A percentile compares a stretch with the other conserved stretches of the same genome.
Evolutionary conservation across 768 basidiomycete genomes (phyloP).

Genomic region (Russula compacta): DNA sequence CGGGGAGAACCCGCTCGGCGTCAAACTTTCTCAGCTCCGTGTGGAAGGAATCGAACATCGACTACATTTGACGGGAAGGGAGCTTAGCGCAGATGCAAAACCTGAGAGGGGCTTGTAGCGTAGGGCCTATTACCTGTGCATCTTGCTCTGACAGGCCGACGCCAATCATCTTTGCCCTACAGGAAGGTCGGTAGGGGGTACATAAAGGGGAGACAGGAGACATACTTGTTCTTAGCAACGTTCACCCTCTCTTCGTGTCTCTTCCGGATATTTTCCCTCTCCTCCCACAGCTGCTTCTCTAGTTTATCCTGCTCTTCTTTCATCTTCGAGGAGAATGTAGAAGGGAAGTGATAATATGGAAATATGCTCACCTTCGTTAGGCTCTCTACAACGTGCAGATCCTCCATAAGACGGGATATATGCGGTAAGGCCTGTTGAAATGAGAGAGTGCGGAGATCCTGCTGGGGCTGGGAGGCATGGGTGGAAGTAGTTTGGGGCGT

Average conservation of each 20-base stretch:
- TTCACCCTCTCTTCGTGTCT: conserved; percentile 68
- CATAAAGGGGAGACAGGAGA: conserved; percentile 3
- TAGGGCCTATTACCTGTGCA: conserved; percentile 36
- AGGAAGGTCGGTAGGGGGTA: neutral
- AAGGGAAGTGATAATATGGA: neutral
- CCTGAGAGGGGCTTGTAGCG: conserved; percentile 20
- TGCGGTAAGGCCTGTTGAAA: conserved; percentile 66
- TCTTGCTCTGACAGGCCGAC: conserved; percentile 59
- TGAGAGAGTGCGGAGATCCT: conserved; percentile 40
- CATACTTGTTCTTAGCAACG: conserved; percentile 57
- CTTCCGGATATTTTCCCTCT: conserved; percentile 49
- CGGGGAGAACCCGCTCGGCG: conserved; percentile 52
- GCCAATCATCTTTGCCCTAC: conserved; percentile 61
- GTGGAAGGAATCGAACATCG: conserved; percentile 52
- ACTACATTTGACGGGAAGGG: conserved; percentile 33
- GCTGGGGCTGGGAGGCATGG: neutral
- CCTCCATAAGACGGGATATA: conserved; percentile 50
- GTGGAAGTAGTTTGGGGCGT: neutral
- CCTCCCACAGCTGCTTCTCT: conserved; percentile 61
- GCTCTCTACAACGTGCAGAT: conserved; percentile 40
- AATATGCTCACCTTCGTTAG: conserved; percentile 40
- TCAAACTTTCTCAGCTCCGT: conserved; percentile 64
- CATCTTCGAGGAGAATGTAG: conserved; percentile 35
- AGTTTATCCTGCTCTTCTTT: conserved; percentile 62
- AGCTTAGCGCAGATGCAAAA: conserved; percentile 1